Evolutionary conservation across 257 asterid species (phyloP), one percentile per base, ranked within the genome.

Genomic region (Scutellaria barbata): DNA sequence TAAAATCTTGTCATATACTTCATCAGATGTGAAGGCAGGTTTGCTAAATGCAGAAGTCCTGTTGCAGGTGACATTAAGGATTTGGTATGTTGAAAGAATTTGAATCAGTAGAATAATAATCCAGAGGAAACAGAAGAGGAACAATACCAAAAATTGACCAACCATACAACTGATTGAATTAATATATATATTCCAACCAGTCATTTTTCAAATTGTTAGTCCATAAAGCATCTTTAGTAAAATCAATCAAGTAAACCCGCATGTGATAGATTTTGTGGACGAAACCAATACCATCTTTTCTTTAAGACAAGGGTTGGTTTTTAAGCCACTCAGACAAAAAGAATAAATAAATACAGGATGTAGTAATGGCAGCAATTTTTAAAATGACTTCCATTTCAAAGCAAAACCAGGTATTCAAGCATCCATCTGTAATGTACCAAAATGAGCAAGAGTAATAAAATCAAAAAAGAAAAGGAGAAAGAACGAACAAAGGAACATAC

Each of bases 21-120:
- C 98, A 66, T 89, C 95, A n/a, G 99, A 92, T 51, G 95, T 88
- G 84, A 92, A 85, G 14, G 83, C 89, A 12, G 98, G 96, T 50
- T 85, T 84, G 81, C 80, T 80, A 46, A 80, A 71, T 76, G 78
- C 85, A 55, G 96, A 80, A 68, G 77, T 83, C 93, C 99, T 95
- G 92, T 78, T 62, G 61, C 67, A 79, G 76, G 68, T 47, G 42
- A 51, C 57, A 66, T 50, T 35, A 39, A 81, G 53, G 66, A 64
- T 22, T 58, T 76, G 6, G 74, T 3, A 45, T 20, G 52, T 67
- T 22, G 66, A 50, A 52, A 54, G 10, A 22, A 5, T 22, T 46
- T 43, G 2, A 12, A 53, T 58, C 41, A 43, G 70, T 42, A 40
- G 43, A 54, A 61, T 66, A 54, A 61, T 66, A 56, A 51, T 73